Percentiles rank a stretch among this genome's conserved stretches.
These are phyloP conservation scores for Zalaria obscura DNA, from an alignment of 2,329 filamentous ascomycete genomes.

Conservation along the genomic window DNA sequence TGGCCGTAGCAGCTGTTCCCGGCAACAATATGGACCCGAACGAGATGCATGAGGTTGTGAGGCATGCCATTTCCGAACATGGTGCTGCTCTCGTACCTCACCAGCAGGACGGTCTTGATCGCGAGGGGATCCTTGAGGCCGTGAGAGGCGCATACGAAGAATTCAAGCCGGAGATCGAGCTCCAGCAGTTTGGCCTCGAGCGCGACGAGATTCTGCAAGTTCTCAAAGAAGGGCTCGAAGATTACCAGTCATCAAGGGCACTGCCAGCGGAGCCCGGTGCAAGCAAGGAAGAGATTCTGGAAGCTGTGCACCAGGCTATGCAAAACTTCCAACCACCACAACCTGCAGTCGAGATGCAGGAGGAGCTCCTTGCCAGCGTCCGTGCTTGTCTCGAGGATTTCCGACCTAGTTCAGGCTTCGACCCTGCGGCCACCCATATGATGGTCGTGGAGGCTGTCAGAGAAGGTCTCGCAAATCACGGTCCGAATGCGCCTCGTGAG, in stretches of 20 bases:
- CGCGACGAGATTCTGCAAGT: conserved; percentile 81
- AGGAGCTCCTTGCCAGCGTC: conserved; percentile 73
- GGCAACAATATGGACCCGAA: conserved; percentile 38
- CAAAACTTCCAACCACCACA: conserved; percentile 66
- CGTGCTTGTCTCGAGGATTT: conserved; percentile 78
- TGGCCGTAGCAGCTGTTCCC: conserved; percentile 2
- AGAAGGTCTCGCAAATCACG: conserved; percentile 39
- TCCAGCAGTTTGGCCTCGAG: conserved; percentile 81
- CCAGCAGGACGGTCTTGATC: conserved; percentile 21
- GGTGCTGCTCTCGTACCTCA: conserved; percentile 27
- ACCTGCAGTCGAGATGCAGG: conserved; percentile 55
- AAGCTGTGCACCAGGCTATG: conserved; percentile 72
- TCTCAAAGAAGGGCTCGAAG: conserved; percentile 69
- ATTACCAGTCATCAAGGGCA: conserved; percentile 47
- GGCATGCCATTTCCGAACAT: conserved; percentile 56
- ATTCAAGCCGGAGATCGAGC: conserved; percentile 84
- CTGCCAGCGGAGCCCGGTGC: conserved; percentile 25
- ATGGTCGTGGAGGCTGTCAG: conserved; percentile 44
- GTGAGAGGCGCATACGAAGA: conserved; percentile 86
- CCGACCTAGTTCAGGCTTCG: conserved; percentile 36
- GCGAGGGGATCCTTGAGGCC: conserved; percentile 72
- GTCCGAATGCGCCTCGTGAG: conserved; percentile 23
- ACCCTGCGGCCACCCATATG: conserved; percentile 36
- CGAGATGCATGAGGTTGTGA: conserved; percentile 75
- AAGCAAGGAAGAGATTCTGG: conserved; percentile 68